Base-by-base conservation (phyloP, 192 early-diverging fungal genomes). In the Umbelopsis ramanniana region DNA sequence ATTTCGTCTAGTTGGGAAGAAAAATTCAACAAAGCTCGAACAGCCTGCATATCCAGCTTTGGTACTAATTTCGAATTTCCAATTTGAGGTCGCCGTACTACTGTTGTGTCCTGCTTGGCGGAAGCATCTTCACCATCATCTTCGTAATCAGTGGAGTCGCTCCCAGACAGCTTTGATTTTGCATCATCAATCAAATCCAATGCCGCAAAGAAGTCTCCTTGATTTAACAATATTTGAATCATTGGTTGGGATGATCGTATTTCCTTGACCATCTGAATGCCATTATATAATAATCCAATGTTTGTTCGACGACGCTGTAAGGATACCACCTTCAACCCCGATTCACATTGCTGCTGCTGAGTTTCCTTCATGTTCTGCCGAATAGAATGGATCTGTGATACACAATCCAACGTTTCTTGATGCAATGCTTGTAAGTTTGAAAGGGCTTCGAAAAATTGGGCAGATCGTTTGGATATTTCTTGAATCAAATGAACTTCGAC, bases 381-480 rank as follows among this genome's bases (percentile, higher is more conserved):
- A 55, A 98, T 83, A 0, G 79, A 85, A 67, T 95, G 83, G 37
- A 99, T 98, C 71, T 99, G 90, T 0, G 84, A 81, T 10, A 99
- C 91, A 74, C 97, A 98, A 15, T 90, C 84, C 52, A 94, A 82
- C 0, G 96, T 98, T 74, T 99, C 96, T 1, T 89, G 87, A 78
- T 99, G 94, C 46, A 99, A 81, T 14, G 91, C 92, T 79, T 98
- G 93, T 45, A 99, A 84, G 69, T 95, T 98, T 8, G 92, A 91
- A 11, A 99, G 81, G 0, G 98, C 97, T 35, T 92, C 90, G 77
- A 99, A 99, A 74, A 99, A 99, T 0, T 97, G 96, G 10, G 91
- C 88, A n/a, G 95, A 96, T 24, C 97, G 83, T 23, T 90, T 87
- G 38, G 95, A 95, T 48, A 99, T 99, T 76, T 99, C 98, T 52